A percentile compares a stretch with the other conserved stretches of the same genome.
These are phyloP conservation scores for Microdochium bolleyi DNA, from an alignment of 2,329 filamentous ascomycete species.

Conservation along the genomic window DNA sequence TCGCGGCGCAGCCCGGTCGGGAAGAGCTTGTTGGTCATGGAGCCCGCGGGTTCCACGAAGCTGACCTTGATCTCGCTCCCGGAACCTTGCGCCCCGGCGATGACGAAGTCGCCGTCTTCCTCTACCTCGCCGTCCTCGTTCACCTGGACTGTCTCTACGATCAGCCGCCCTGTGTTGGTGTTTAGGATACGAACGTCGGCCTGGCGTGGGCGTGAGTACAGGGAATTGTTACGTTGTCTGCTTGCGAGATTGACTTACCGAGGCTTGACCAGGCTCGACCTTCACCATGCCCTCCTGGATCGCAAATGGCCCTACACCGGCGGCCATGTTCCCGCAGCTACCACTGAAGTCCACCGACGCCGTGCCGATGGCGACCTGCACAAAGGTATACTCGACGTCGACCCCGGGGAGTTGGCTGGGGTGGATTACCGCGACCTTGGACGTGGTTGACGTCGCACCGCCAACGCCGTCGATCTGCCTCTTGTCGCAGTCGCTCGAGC, in stretches of 20 bases:
- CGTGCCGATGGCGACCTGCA: constrained; percentile 49
- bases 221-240: too few species aligned
- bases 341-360: constrained; percentile 47
- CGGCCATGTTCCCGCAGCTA: constrained; percentile 58
- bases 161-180: constrained; percentile 52
- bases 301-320: constrained; percentile 51
- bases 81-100: constrained; percentile 49
- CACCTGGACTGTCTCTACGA: constrained; percentile 45
- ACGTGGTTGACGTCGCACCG: constrained; percentile 51
- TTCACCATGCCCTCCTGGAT: constrained; percentile 38
- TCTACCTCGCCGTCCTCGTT: constrained; percentile 35
- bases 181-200: constrained; percentile 42
- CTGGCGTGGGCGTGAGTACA: too few species aligned
- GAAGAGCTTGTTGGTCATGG: constrained; percentile 49
- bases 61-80: constrained; percentile 47
- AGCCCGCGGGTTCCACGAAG: constrained; percentile 51
- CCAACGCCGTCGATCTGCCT: constrained; percentile 57
- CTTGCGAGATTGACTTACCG: too few species aligned
- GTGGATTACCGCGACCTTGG: constrained; percentile 52
- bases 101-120: constrained; percentile 40
- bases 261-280: neutral
- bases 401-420: constrained; percentile 27
- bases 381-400: constrained; percentile 56
- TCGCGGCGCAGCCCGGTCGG: constrained; percentile 47
- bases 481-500: constrained; percentile 43